phyloP scores from a whole-genome alignment of 2,329 filamentous ascomycete genomes.

The Trichoderma sp. region DNA sequence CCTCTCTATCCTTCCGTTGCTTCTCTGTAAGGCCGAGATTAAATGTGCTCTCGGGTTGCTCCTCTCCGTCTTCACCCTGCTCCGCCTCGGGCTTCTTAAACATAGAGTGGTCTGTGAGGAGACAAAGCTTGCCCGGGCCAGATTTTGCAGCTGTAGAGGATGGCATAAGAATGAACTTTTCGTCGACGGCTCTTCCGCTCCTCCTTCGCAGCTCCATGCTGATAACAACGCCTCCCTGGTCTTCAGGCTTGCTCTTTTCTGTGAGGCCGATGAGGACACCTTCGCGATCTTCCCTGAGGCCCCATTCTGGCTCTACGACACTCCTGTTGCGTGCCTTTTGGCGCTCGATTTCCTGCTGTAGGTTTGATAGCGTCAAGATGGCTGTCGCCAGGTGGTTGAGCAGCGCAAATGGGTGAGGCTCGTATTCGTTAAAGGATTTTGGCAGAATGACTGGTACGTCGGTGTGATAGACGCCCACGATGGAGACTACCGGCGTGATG shows the following conservation, averaged over 20 bases:
- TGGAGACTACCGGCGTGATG: slow-evolving; percentile 67
- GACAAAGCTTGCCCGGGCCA: slow-evolving; percentile 44
- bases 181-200: slow-evolving; percentile 75
- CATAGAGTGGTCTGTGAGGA: slow-evolving; percentile 77
- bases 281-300: slow-evolving; percentile 75
- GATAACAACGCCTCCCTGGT: slow-evolving; percentile 64
- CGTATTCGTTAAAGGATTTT: slow-evolving; percentile 55
- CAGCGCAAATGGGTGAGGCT: slow-evolving; percentile 71
- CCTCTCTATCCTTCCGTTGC: slow-evolving; percentile 83
- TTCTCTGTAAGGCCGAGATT: slow-evolving; percentile 86
- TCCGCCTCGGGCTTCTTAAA: slow-evolving; percentile 56
- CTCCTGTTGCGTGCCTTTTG: slow-evolving; percentile 79
- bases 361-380: slow-evolving; percentile 72
- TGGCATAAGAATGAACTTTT: slow-evolving; percentile 61
- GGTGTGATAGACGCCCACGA: slow-evolving; percentile 80
- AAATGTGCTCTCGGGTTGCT: slow-evolving; percentile 76
- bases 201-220: slow-evolving; percentile 86
- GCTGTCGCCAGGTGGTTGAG: slow-evolving; percentile 88
- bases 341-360: slow-evolving; percentile 73
- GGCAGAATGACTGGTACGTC: slow-evolving; percentile 68
- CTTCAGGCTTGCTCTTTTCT: slow-evolving; percentile 49
- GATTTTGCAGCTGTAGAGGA: slow-evolving; percentile 26
- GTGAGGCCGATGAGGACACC: slow-evolving; percentile 73
- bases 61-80: slow-evolving; percentile 49
- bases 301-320: slow-evolving; percentile 75